Percentiles rank a stretch among this genome's conserved stretches.
Conservation (phyloP, 331 rosid genomes). For the Quercus phellos region DNA sequence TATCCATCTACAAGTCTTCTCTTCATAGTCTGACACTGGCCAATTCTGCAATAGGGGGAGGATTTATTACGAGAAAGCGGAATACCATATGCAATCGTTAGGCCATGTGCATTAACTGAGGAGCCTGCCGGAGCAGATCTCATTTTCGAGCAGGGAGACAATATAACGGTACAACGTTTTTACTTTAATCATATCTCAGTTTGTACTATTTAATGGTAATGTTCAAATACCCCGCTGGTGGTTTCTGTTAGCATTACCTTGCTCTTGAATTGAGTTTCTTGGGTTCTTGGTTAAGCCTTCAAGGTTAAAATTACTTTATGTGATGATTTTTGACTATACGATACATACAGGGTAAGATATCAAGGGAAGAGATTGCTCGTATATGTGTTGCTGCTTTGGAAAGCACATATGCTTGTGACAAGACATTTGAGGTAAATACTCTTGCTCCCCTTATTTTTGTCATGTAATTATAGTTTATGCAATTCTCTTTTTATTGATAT, state of each 20-base stretch:
- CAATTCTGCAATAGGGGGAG: constrained; percentile 60
- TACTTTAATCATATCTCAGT: constrained; percentile 14
- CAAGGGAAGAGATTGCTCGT: constrained; percentile 81
- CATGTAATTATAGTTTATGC: neutral
- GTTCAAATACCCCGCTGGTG: neutral
- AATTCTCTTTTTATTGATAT: neutral
- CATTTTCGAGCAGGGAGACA: constrained; percentile 92
- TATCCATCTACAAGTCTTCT: neutral
- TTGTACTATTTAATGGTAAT: constrained; percentile 2
- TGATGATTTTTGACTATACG: neutral
- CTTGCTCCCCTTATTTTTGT: neutral
- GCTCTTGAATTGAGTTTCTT: neutral
- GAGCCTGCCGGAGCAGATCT: constrained; percentile 98
- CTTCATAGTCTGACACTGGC: constrained; percentile 18
- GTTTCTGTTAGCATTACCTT: neutral
- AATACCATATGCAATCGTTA: constrained; percentile 69
- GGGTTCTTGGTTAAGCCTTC: neutral
- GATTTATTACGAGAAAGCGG: constrained; percentile 82
- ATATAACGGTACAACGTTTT: constrained; percentile 59
- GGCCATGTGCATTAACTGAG: constrained; percentile 95
- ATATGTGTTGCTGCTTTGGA: constrained; percentile 80
- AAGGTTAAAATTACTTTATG: neutral
- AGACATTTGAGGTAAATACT: constrained; percentile 79
- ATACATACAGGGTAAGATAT: constrained; percentile 75
- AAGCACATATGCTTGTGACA: constrained; percentile 63